Conservation (phyloP, 345 rosid species). For the Draba incana region DNA sequence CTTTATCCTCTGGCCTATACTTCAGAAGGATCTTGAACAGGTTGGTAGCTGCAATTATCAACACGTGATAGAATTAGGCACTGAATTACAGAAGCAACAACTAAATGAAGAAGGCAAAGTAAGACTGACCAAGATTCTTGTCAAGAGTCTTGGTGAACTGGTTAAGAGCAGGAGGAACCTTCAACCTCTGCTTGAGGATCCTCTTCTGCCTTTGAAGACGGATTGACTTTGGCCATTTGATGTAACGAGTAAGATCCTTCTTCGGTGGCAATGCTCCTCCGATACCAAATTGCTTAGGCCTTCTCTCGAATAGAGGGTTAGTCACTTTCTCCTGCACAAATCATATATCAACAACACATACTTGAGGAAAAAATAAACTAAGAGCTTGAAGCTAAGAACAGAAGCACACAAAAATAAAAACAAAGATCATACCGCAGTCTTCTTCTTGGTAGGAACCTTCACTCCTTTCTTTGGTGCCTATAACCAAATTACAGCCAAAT, state of each 20-base stretch:
- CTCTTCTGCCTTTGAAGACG: constrained; percentile 82
- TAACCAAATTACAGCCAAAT: background rate
- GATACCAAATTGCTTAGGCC: constrained; percentile 86
- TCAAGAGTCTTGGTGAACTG: constrained; percentile 94
- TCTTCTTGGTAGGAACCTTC: constrained; percentile 57
- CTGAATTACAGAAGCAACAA: background rate
- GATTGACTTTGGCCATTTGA: constrained; percentile 75
- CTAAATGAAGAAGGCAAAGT: background rate
- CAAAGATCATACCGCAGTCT: constrained; percentile 45
- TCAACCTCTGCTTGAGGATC: constrained; percentile 77
- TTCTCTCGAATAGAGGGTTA: constrained; percentile 77
- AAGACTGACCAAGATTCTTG: constrained; percentile 69
- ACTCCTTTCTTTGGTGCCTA: constrained; percentile 63
- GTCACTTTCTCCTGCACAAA: constrained; percentile 58
- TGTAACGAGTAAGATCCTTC: constrained; percentile 72
- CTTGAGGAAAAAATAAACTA: background rate
- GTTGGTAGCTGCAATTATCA: constrained; percentile 49
- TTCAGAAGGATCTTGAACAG: constrained; percentile 65
- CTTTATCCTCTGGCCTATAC: constrained; percentile 76
- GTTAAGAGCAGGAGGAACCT: constrained; percentile 87
- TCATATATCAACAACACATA: background rate
- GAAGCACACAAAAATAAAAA: too few relatives aligned
- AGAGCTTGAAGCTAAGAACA: too few relatives aligned
- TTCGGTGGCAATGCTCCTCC: constrained; percentile 90
- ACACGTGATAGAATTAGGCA: background rate